Evolutionary conservation across 257 asterid genomes (phyloP).

Genomic region (Solanum pimpinellifolium): DNA sequence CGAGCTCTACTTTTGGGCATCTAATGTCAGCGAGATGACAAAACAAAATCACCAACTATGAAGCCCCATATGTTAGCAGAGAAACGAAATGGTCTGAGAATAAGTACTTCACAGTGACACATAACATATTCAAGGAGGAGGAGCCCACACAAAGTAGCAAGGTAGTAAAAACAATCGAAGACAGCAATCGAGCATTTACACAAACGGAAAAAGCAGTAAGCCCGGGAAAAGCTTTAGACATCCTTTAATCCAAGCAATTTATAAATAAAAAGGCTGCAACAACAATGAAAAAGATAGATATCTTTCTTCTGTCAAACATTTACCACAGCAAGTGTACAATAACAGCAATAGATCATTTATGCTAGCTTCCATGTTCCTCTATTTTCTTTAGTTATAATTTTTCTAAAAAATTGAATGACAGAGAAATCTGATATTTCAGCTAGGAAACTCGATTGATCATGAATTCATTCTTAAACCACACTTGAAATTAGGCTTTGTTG

Average conservation of each 20-base stretch:
- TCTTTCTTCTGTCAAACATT: neutral
- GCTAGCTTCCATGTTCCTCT: neutral
- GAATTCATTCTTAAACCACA: neutral
- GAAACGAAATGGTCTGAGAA: neutral
- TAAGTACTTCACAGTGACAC: neutral
- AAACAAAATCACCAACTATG: neutral
- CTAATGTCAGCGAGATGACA: neutral
- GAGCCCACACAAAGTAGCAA: neutral
- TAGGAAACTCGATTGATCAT: neutral
- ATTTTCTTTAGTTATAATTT: neutral
- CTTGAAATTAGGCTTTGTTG: neutral
- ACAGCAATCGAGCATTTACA: neutral
- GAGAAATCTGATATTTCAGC: neutral
- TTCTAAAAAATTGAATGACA: neutral
- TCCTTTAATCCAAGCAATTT: neutral
- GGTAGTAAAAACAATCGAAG: neutral
- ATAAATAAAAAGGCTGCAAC: neutral
- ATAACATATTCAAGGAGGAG: neutral
- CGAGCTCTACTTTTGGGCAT: neutral
- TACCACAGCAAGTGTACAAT: neutral
- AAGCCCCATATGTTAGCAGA: neutral
- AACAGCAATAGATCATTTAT: no score
- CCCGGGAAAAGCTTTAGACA: neutral
- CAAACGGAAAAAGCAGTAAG: neutral
- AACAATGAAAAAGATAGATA: neutral